phyloP scores from a whole-genome alignment of 495 filamentous ascomycete genomes.

The Neurospora sp. region DNA sequence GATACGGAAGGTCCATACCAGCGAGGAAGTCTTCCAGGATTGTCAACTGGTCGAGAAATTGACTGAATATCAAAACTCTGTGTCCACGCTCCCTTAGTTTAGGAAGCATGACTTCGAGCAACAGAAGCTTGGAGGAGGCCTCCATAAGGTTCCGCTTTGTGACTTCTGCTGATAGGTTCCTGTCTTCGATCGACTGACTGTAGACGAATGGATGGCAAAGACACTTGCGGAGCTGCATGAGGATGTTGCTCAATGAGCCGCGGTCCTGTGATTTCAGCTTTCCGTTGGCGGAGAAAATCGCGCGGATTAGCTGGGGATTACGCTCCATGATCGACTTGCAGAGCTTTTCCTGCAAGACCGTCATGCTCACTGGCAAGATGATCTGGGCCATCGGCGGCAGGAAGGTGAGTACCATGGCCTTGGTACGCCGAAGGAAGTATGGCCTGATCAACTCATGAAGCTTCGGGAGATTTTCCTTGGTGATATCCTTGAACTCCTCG shows the following conservation, averaged over 20 bases:
- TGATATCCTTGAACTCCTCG: slow-evolving; percentile 59
- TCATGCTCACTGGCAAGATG: slow-evolving; percentile 90
- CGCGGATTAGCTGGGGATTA: slow-evolving; percentile 78
- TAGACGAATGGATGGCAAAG: slow-evolving; percentile 95
- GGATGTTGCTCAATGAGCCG: slow-evolving; percentile 78
- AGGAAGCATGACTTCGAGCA: slow-evolving; percentile 83
- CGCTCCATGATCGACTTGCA: slow-evolving; percentile 89
- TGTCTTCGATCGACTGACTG: slow-evolving; percentile 79
- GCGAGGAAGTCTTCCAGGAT: slow-evolving; percentile 85
- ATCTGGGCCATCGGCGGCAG: slow-evolving; percentile 88
- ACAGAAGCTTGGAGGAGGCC: slow-evolving; percentile 79
- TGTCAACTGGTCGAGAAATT: slow-evolving; percentile 82
- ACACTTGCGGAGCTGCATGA: slow-evolving; percentile 92
- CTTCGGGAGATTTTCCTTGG: slow-evolving; percentile 65
- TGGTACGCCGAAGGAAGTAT: slow-evolving; percentile 65
- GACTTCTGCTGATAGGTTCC: slow-evolving; percentile 35
- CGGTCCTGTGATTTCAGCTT: slow-evolving; percentile 58
- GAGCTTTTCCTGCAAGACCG: slow-evolving; percentile 80
- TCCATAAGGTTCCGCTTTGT: slow-evolving; percentile 76
- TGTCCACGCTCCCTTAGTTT: slow-evolving; percentile 84
- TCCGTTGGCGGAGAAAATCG: slow-evolving; percentile 57
- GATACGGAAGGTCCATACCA: slow-evolving; percentile 55
- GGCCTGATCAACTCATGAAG: slow-evolving; percentile 80
- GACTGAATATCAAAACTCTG: slow-evolving; percentile 89
- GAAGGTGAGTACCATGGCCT: slow-evolving; percentile 78